A percentile compares a stretch with the other conserved stretches of the same genome.
phyloP scores from a whole-genome alignment of 2,329 filamentous ascomycete species.

The Xylaria sp. region DNA sequence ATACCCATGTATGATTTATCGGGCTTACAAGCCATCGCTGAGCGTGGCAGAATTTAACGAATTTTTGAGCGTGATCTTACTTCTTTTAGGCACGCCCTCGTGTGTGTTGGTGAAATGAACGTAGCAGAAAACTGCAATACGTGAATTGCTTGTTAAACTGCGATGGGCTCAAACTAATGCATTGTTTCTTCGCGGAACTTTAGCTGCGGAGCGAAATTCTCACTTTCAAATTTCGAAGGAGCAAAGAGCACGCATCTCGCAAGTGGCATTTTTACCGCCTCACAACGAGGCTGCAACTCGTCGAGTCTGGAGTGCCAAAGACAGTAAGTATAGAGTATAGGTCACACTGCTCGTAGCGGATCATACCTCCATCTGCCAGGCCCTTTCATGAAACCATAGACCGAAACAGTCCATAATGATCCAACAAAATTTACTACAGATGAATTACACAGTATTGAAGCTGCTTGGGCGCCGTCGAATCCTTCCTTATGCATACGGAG shows the following conservation, averaged over 20 bases:
- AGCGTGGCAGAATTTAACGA: slow-evolving; percentile 16
- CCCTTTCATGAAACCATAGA: too few relatives aligned
- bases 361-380: too few relatives aligned
- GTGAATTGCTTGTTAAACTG: not conserved
- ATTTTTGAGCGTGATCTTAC: not conserved
- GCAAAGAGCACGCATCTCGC: not conserved
- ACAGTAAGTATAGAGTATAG: too few relatives aligned
- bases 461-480: not conserved
- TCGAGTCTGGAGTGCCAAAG: too few relatives aligned
- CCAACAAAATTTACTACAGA: too few relatives aligned
- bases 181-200: not conserved
- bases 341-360: too few relatives aligned
- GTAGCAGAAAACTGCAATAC: not conserved
- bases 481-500: not conserved
- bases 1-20: slow-evolving; percentile 35
- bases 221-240: too few relatives aligned
- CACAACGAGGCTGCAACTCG: too few relatives aligned
- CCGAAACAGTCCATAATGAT: not conserved
- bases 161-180: not conserved
- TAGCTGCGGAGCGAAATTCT: not conserved
- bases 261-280: not conserved
- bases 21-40: slow-evolving; percentile 33
- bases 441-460: not conserved
- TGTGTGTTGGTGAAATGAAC: not conserved
- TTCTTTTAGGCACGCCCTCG: not conserved